Evolutionary conservation across 345 rosid species (phyloP).

Genomic region (Turnera subulata): DNA sequence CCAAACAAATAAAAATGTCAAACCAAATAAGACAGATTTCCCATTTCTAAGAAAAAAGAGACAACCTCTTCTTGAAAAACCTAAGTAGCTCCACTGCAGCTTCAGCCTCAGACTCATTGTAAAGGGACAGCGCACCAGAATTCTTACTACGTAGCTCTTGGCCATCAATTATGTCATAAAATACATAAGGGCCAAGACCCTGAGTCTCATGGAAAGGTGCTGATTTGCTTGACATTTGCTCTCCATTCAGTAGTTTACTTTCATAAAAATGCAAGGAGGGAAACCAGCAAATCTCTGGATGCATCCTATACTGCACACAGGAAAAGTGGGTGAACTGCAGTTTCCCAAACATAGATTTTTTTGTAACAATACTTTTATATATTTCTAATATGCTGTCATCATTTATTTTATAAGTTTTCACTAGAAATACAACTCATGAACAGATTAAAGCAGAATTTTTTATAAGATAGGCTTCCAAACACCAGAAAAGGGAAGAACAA

Average conservation of each 20-base stretch:
- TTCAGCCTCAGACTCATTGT: conserved; percentile 82
- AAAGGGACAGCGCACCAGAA: conserved; percentile 69
- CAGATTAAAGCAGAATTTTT: no score
- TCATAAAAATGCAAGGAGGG: conserved; percentile 93
- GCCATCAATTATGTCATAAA: conserved; percentile 80
- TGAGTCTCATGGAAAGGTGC: conserved; percentile 65
- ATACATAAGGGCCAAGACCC: conserved; percentile 77
- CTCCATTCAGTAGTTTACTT: conserved; percentile 77
- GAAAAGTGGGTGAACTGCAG: conserved; percentile 17
- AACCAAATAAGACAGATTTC: background rate
- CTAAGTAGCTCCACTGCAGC: conserved; percentile 78
- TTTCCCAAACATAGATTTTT: no score
- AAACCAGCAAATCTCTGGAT: conserved; percentile 88
- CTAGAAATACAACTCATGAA: no score
- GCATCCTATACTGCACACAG: conserved; percentile 93
- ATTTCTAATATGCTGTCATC: no score
- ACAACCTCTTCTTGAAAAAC: conserved; percentile 66
- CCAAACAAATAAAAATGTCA: no score
- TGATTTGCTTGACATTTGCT: conserved; percentile 53
- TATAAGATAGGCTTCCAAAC: no score
- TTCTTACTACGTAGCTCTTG: conserved; percentile 67
- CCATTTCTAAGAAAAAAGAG: conserved; percentile 2
- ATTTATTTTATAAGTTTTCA: no score
- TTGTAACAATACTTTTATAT: no score
- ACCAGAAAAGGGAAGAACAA: no score